Percentiles rank a stretch among this genome's conserved stretches.
Conservation (phyloP, 2,329 filamentous ascomycete genomes). For the Alternaria sp. region DNA sequence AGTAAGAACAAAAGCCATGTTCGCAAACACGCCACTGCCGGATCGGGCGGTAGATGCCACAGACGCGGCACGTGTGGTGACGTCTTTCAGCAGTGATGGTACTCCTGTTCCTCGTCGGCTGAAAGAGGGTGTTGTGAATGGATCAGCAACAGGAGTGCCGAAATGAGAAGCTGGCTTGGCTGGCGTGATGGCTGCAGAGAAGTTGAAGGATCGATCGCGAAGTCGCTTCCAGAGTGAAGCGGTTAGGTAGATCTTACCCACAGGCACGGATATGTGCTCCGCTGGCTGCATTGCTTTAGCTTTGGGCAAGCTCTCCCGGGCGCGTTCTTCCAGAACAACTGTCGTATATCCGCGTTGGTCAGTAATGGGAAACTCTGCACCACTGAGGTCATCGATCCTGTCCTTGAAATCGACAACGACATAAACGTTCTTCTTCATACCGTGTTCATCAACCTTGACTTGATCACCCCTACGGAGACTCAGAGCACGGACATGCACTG, state of each 20-base stretch:
- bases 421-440: conserved; percentile 54
- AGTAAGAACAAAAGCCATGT: conserved; percentile 88
- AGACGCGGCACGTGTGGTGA: conserved; percentile 34
- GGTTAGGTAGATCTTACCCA: conserved; percentile 54
- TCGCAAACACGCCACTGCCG: conserved; percentile 66
- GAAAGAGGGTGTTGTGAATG: conserved; percentile 57
- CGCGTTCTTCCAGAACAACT: conserved; percentile 50
- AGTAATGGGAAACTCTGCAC: conserved; percentile 44
- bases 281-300: conserved; percentile 13
- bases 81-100: conserved; percentile 35
- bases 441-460: conserved; percentile 54
- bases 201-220: conserved; percentile 46
- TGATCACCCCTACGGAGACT: conserved; percentile 54
- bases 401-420: conserved; percentile 53
- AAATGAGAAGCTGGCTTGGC: conserved; percentile 26
- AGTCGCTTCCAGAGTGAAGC: conserved; percentile 52
- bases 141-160: conserved; percentile 40
- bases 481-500: conserved; percentile 48
- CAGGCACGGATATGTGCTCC: conserved; percentile 47
- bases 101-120: conserved; percentile 49
- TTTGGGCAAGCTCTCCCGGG: conserved; percentile 46
- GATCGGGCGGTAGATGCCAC: conserved; percentile 34
- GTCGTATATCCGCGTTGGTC: conserved; percentile 52
- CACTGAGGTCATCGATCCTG: conserved; percentile 29
- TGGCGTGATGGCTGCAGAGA: conserved; percentile 24